Base-by-base conservation (phyloP, 1,284 basidiomycete genomes). In the Ustanciosporium gigantosporum region DNA sequence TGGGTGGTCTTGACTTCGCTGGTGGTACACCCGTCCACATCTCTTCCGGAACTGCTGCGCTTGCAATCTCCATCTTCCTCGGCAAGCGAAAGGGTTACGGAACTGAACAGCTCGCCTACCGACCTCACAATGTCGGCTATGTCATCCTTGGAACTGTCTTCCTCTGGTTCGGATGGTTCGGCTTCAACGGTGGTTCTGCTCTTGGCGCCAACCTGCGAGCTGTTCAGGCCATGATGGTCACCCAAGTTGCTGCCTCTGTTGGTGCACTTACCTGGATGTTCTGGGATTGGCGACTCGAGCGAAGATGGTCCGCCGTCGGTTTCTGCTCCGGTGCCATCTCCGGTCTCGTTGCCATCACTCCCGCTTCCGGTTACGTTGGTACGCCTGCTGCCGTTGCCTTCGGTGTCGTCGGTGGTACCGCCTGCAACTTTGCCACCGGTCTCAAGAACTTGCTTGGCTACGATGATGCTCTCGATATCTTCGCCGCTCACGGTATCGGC, bases 251-350 rank as follows among this genome's bases (percentile, higher is more conserved):
- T 90, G 92, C 81, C 87, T 89, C 5, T 85, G 90, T 79, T 14
- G 80, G 78, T 27, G 80, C 77, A 0, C 44, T 81, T 9, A 78
- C 79, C 1, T 81, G 80, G 80, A 77, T 80, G 77, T 52, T 75
- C 29, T 61, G 76, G 31, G 80, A 81, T 61, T 81, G 58, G 51
- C 59, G 79, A 19, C 65, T 80, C 2, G 80, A 81, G 70, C 61
- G 78, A 35, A 81, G 82, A 69, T 82, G 78, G 79, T 78, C 73
- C 13, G 75, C 73, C 4, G 90, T 98, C 58, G 92, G 92, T 14
- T 94, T 98, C 82, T 98, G 94, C 81, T 91, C 90, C 3, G 94
- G 94, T 43, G 91, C 90, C 49, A 88, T 97, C 66, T 83, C 88
- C 13, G 92, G 91, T 43, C 84, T 95, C 11, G 91, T 91, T 24